Conservation (phyloP, 148 eudicot genomes). For the Rheum nobile region DNA sequence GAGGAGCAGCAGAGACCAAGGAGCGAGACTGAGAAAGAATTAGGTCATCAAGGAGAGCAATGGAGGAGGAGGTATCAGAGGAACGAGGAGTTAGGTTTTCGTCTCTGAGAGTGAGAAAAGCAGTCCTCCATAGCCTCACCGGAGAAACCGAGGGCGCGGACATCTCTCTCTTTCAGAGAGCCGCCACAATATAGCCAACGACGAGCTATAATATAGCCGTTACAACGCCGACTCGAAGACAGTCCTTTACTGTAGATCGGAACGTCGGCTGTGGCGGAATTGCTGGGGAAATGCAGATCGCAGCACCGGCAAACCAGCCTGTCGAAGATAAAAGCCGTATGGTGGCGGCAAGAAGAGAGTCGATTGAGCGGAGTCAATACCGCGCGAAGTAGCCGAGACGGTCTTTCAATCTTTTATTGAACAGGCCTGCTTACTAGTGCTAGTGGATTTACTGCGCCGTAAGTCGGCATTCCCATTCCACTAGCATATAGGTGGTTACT, state of each 20-base stretch:
- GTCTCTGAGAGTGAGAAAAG: slow-evolving; percentile 76
- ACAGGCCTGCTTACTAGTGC: background rate
- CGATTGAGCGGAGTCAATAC: background rate
- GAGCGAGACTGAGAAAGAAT: slow-evolving; percentile 44
- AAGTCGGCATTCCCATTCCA: too few relatives aligned
- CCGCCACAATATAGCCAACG: background rate
- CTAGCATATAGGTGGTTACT: too few relatives aligned
- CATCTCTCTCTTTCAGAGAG: background rate
- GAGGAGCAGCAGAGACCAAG: slow-evolving; percentile 38
- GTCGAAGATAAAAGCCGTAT: background rate
- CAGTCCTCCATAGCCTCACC: slow-evolving; percentile 72
- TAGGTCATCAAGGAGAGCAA: slow-evolving; percentile 38
- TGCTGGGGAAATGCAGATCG: background rate
- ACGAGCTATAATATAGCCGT: background rate
- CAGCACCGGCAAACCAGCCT: background rate
- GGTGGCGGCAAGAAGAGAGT: background rate
- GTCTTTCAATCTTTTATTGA: background rate
- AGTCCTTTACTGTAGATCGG: background rate
- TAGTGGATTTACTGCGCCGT: background rate
- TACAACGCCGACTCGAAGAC: background rate
- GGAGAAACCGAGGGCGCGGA: slow-evolving; percentile 15
- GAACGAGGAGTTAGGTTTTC: slow-evolving; percentile 36
- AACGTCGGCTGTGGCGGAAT: background rate
- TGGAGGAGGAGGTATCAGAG: slow-evolving; percentile 17
- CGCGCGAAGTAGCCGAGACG: background rate